phyloP scores from a whole-genome alignment of 2,329 filamentous ascomycete genomes.

The Dactylellina parvicollis region DNA sequence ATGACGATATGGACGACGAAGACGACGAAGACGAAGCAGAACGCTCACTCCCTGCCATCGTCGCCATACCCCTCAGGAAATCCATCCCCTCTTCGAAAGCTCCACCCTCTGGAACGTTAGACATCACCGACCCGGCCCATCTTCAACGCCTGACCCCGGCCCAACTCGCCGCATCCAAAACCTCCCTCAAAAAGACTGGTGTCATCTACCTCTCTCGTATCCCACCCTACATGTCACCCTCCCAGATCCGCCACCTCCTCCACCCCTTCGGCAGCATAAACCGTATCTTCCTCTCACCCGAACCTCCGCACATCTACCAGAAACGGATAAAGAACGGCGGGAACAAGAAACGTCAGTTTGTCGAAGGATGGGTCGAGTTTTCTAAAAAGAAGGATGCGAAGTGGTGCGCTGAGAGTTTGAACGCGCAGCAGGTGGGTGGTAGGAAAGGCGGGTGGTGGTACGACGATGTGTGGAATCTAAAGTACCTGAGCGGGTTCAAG shows the following conservation, averaged over 20 bases:
- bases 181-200: constrained; percentile 76
- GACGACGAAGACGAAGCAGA: constrained; percentile 57
- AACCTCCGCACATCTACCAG: constrained; percentile 73
- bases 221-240: constrained; percentile 87
- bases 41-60: constrained; percentile 55
- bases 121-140: constrained; percentile 62
- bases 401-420: constrained; percentile 77
- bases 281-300: constrained; percentile 80
- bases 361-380: constrained; percentile 89
- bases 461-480: constrained; percentile 85
- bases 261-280: constrained; percentile 79
- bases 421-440: constrained; percentile 73
- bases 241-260: constrained; percentile 78
- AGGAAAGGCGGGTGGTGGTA: constrained; percentile 86
- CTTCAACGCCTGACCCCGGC: constrained; percentile 70
- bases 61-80: constrained; percentile 58
- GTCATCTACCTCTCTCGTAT: constrained; percentile 85
- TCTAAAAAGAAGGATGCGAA: constrained; percentile 79
- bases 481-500: constrained; percentile 85
- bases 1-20: constrained; percentile 34
- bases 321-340: constrained; percentile 77
- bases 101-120: constrained; percentile 62
- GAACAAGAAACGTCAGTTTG: constrained; percentile 83
- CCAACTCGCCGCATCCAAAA: constrained; percentile 73
- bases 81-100: constrained; percentile 58